Evolutionary conservation across 495 filamentous ascomycete genomes (phyloP), one percentile per base, ranked within the genome.

Genomic region (Penicillium canariense): DNA sequence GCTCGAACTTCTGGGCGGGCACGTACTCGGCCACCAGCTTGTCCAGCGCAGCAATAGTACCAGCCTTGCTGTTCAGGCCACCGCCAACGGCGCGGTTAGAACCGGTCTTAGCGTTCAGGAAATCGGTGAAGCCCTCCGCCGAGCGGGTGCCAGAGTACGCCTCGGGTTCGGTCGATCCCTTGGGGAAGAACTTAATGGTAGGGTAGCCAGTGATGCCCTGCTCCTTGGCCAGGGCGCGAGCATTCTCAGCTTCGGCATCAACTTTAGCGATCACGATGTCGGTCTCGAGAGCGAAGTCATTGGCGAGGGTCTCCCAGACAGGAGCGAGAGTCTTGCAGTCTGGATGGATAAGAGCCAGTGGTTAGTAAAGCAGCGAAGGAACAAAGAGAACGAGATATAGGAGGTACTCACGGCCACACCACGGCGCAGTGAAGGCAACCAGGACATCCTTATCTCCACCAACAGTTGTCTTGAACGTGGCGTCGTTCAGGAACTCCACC

Each of bases 301-400:
- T 76, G 58, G 95, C 93, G 46, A 97, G 77, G 23, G 78, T 83
- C 73, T 98, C 94, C 89, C 91, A 97, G 66, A 79, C 82, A 20
- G 94, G 94, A 42, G 92, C 93, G 52, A 98, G 86, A 62, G 63
- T 84, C 79, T 98, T 97, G 88, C 95, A 98, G 84, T 98, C 94
- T 94, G 71, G 31, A 66, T 40, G 11, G 17, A 47, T 27, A 44
- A 52, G 46, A 54, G 49, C 54, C 31, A 44, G 12, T 28, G 15
- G 35, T 73, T 60, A 74, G 65, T 48, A 47, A 38, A 50, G n/a
- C 15, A 52, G 28, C 43, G 38, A 12, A 26, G n/a, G 10, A 51
- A 20, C 26, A 32, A 34, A 56, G n/a, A 20, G 5, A 42, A 32
- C 20, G 54, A 10, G n/a, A n/a, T n/a, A 47, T 49, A 52, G 23